Evolutionary conservation across 768 basidiomycete species (phyloP).

Genomic region (Termitomyces sp.): DNA sequence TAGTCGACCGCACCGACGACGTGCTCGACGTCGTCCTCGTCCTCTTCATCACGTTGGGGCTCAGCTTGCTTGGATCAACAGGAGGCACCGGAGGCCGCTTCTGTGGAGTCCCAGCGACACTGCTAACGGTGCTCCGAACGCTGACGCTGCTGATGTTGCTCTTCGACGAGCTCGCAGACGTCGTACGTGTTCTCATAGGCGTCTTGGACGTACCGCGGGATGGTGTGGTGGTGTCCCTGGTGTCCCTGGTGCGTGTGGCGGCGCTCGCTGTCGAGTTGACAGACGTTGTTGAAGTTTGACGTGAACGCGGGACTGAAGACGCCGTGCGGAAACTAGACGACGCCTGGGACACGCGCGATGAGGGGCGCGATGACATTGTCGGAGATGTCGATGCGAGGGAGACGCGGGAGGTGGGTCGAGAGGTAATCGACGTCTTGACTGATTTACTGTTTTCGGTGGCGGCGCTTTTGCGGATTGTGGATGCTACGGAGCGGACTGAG

Average conservation of each 20-base stretch:
- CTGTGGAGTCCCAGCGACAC: slow-evolving; percentile 6
- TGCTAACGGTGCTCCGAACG: background rate
- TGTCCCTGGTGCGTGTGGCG: slow-evolving; percentile 3
- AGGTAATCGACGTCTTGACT: slow-evolving; percentile 1
- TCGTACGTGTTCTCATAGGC: slow-evolving; percentile 2
- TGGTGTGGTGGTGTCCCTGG: background rate
- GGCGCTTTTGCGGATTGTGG: slow-evolving; percentile 23
- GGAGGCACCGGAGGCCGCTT: slow-evolving; percentile 27
- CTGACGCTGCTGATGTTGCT: slow-evolving; percentile 5
- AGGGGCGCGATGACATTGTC: slow-evolving; percentile 9
- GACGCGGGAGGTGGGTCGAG: slow-evolving; percentile 17
- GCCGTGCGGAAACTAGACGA: slow-evolving; percentile 39
- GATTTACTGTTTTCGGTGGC: slow-evolving; percentile 8
- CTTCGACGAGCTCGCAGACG: slow-evolving; percentile 17
- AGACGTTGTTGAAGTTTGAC: slow-evolving; percentile 26
- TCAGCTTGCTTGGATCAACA: slow-evolving; percentile 25
- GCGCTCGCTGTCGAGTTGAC: slow-evolving; percentile 17
- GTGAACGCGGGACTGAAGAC: slow-evolving; percentile 21
- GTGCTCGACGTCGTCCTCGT: slow-evolving; percentile 14
- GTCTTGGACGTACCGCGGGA: background rate
- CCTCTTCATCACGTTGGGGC: slow-evolving; percentile 18
- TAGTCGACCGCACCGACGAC: slow-evolving; percentile 16
- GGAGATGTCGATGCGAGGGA: slow-evolving; percentile 6
- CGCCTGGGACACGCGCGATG: slow-evolving; percentile 8
- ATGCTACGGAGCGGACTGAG: slow-evolving; percentile 21